Evolutionary conservation across 345 rosid genomes (phyloP).

Genomic region (Toxicodendron radicans): DNA sequence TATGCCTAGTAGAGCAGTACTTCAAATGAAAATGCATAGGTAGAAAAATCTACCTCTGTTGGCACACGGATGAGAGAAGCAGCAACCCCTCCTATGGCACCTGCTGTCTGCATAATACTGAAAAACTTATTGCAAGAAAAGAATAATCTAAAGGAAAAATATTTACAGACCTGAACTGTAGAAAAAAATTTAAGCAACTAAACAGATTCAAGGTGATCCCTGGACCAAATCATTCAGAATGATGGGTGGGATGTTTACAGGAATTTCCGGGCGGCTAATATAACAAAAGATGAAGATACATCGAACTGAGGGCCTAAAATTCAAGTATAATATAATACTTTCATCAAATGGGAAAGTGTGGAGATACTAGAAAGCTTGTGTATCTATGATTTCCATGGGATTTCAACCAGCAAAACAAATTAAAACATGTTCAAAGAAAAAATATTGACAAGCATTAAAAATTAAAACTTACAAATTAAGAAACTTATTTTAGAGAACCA

Average conservation of each 20-base stretch:
- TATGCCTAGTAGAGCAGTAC: neutral
- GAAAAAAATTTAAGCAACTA: slow-evolving; percentile 5
- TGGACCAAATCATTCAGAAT: slow-evolving; percentile 1
- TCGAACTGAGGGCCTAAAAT: neutral
- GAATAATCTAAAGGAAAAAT: neutral
- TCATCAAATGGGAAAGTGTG: neutral
- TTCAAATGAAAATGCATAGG: slow-evolving; percentile 1
- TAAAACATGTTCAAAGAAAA: neutral
- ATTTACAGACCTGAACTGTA: neutral
- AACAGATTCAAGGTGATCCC: neutral
- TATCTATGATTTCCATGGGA: neutral
- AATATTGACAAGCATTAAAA: neutral
- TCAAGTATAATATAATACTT: neutral
- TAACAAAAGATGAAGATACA: neutral
- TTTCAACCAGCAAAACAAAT: neutral
- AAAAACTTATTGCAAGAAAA: slow-evolving; percentile 20
- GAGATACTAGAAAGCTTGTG: neutral
- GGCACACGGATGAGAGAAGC: slow-evolving; percentile 96
- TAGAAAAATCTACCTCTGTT: slow-evolving; percentile 60
- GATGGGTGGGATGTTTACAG: neutral
- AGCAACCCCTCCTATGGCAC: slow-evolving; percentile 90
- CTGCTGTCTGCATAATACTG: slow-evolving; percentile 67
- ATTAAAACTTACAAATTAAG: slow-evolving; percentile 8
- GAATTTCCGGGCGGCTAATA: neutral
- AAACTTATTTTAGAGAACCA: neutral